Conservation (phyloP, 768 basidiomycete genomes). For the Boletus reticuloceps region DNA sequence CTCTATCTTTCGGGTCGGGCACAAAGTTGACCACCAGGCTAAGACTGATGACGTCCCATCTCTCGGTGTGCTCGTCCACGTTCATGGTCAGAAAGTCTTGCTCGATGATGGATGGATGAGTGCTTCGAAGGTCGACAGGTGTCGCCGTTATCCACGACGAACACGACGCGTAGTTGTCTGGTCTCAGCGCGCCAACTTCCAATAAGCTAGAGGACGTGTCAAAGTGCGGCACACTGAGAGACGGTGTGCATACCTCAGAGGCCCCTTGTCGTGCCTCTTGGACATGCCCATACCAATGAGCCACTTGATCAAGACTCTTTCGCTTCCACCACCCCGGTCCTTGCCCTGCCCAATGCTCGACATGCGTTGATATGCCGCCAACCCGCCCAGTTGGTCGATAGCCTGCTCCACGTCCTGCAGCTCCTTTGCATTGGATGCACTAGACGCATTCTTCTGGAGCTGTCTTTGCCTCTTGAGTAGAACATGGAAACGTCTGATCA, state of each 20-base stretch:
- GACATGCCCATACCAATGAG: slow-evolving; percentile 51
- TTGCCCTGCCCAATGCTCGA: slow-evolving; percentile 76
- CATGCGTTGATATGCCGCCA: slow-evolving; percentile 80
- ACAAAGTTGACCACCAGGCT: slow-evolving; percentile 92
- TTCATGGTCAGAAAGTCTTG: slow-evolving; percentile 82
- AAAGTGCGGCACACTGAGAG: neutral
- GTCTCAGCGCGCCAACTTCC: slow-evolving; percentile 85
- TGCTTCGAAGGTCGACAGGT: slow-evolving; percentile 82
- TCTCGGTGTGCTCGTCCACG: slow-evolving; percentile 41
- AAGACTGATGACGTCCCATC: slow-evolving; percentile 81
- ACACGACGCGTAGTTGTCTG: slow-evolving; percentile 73
- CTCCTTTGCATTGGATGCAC: slow-evolving; percentile 23
- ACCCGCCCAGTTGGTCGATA: slow-evolving; percentile 70
- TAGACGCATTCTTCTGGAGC: slow-evolving; percentile 37
- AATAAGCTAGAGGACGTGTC: slow-evolving; percentile 52
- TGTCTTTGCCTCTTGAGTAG: slow-evolving; percentile 68
- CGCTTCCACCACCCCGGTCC: slow-evolving; percentile 86
- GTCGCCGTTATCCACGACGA: slow-evolving; percentile 68
- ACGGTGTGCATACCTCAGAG: slow-evolving; percentile 31
- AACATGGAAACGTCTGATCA: slow-evolving; percentile 80
- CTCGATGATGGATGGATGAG: slow-evolving; percentile 77
- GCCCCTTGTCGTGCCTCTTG: slow-evolving; percentile 22
- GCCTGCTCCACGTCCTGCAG: slow-evolving; percentile 56
- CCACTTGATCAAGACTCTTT: slow-evolving; percentile 77
- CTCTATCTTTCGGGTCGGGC: slow-evolving; percentile 69